phyloP scores from a whole-genome alignment of 2,329 filamentous ascomycete genomes.

The Pseudopithomyces maydicus region DNA sequence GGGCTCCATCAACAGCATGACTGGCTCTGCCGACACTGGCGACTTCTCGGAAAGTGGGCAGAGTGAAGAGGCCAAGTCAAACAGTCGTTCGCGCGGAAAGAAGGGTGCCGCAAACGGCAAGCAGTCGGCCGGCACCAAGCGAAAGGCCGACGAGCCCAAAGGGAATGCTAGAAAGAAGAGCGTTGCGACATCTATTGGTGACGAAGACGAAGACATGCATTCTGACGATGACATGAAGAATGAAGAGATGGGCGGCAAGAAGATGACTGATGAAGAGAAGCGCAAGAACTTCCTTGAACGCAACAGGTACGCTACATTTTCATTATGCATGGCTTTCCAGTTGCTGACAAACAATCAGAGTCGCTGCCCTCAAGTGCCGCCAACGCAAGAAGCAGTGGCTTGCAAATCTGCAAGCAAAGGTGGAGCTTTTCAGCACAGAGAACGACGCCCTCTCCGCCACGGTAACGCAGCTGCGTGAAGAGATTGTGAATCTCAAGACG shows the following conservation, averaged over 20 bases:
- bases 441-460: slow-evolving; percentile 86
- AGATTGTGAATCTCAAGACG: slow-evolving; percentile 94
- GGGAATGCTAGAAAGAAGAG: slow-evolving; percentile 71
- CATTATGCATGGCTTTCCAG: not conserved
- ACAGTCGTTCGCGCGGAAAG: slow-evolving; percentile 46
- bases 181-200: slow-evolving; percentile 52
- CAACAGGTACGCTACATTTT: slow-evolving; percentile 72
- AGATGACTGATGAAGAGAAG: slow-evolving; percentile 99
- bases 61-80: slow-evolving; percentile 65
- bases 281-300: slow-evolving; percentile 96
- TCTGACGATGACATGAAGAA: slow-evolving; percentile 45
- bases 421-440: slow-evolving; percentile 89
- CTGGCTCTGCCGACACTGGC: slow-evolving; percentile 58
- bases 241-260: slow-evolving; percentile 62
- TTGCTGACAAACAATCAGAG: slow-evolving; percentile 60
- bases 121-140: slow-evolving; percentile 54
- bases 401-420: slow-evolving; percentile 89
- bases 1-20: slow-evolving; percentile 63
- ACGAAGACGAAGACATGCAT: slow-evolving; percentile 60
- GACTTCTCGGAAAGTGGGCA: slow-evolving; percentile 76
- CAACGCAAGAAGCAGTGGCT: slow-evolving; percentile 99
- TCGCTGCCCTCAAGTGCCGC: slow-evolving; percentile 94
- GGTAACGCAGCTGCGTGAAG: slow-evolving; percentile 83
- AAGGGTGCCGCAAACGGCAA: slow-evolving; percentile 44
- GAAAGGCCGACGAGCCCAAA: slow-evolving; percentile 81